Conservation (phyloP, 805 yeast genomes). For the Torulaspora maleeae region DNA sequence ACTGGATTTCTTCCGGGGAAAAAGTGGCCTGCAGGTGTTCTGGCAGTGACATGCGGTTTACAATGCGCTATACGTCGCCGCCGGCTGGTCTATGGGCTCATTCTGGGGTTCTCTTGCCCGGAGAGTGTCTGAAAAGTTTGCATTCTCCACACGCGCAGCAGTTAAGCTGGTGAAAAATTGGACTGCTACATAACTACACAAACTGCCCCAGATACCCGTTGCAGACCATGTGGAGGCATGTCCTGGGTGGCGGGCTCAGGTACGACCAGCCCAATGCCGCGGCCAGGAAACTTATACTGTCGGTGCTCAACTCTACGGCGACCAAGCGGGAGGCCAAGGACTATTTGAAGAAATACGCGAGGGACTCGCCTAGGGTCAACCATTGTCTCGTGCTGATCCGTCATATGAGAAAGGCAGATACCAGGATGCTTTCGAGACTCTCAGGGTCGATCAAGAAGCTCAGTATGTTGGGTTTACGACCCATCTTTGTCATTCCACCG, state of each 20-base stretch:
- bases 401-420: slow-evolving; percentile 15
- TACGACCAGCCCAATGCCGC: slow-evolving; percentile 28
- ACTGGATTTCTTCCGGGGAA: slow-evolving; percentile 73
- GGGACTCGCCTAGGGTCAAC: slow-evolving; percentile 19
- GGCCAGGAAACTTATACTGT: slow-evolving; percentile 64
- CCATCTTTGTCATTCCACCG: slow-evolving; percentile 57
- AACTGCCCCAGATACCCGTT: background rate
- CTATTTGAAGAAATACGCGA: slow-evolving; percentile 64
- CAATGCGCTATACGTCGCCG: no score
- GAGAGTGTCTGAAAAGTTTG: slow-evolving; percentile 1
- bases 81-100: background rate
- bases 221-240: slow-evolving; percentile 21
- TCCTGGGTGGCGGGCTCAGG: slow-evolving; percentile 9
- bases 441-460: slow-evolving; percentile 27
- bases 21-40: slow-evolving; percentile 49
- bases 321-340: slow-evolving; percentile 88
- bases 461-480: slow-evolving; percentile 56
- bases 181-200: background rate
- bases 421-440: slow-evolving; percentile 14
- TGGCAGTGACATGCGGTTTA: slow-evolving; percentile 59
- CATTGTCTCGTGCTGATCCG: slow-evolving; percentile 31
- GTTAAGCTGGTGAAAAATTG: background rate
- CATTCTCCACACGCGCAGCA: background rate
- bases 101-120: background rate
- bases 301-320: slow-evolving; percentile 84